Evolutionary conservation across 1,284 basidiomycete genomes (phyloP).

Genomic region (Cryptococcus deneoformans): DNA sequence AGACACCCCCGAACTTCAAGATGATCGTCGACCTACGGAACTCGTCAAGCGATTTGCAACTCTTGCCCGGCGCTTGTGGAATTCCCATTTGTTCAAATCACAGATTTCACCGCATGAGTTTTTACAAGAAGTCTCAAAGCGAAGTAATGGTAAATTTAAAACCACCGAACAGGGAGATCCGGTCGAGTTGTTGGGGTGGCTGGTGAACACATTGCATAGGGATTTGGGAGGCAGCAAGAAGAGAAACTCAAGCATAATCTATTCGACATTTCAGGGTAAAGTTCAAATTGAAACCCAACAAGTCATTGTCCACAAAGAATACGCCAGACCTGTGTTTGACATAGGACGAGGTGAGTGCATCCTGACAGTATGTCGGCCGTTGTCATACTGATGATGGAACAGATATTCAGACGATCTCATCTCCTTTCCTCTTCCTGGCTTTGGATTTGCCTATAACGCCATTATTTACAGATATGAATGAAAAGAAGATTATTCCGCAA

Average conservation of each 20-base stretch:
- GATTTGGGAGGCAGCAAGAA: constrained; percentile 88
- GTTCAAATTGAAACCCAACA: constrained; percentile 91
- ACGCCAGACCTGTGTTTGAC: constrained; percentile 81
- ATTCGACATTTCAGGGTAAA: constrained; percentile 90
- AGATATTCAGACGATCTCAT: constrained; percentile 83
- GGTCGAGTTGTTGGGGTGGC: constrained; percentile 93
- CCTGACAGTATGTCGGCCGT: not conserved
- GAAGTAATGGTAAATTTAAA: constrained; percentile 82
- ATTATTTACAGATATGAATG: constrained; percentile 88
- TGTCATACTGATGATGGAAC: constrained; percentile 1
- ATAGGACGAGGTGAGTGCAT: constrained; percentile 72
- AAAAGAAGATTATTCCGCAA: constrained; percentile 99
- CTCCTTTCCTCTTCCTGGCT: constrained; percentile 93
- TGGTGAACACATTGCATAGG: constrained; percentile 87
- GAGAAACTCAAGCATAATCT: constrained; percentile 84
- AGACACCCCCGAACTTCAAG: constrained; percentile 51
- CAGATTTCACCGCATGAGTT: constrained; percentile 99
- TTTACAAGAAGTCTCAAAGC: constrained; percentile 88
- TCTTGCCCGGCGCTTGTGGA: constrained; percentile 92
- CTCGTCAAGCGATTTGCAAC: constrained; percentile 81
- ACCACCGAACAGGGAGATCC: constrained; percentile 94
- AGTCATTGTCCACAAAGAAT: constrained; percentile 74
- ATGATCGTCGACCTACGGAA: constrained; percentile 56
- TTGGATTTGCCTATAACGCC: constrained; percentile 95
- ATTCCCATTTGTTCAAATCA: constrained; percentile 90